Evolutionary conservation across 495 filamentous ascomycete species (phyloP).

Genomic region (Xylaria grammica): DNA sequence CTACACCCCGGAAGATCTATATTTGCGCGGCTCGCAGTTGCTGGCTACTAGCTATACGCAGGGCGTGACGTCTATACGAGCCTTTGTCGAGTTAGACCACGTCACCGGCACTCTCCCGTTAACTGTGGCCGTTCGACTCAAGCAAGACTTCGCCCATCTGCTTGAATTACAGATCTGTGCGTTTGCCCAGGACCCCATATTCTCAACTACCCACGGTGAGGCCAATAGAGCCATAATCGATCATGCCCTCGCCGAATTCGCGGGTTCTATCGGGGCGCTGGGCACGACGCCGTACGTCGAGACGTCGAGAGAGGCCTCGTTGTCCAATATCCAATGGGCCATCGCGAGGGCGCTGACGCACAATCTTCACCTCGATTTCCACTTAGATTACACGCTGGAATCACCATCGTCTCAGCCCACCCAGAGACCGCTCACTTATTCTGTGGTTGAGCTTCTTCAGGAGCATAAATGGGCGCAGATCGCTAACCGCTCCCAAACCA

Average conservation of each 20-base stretch:
- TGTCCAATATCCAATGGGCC: conserved; percentile 69
- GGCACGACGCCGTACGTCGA: conserved; percentile 79
- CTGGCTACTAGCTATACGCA: conserved; percentile 68
- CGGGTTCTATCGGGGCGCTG: conserved; percentile 62
- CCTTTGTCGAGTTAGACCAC: conserved; percentile 76
- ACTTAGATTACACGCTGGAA: conserved; percentile 74
- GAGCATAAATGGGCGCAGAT: conserved; percentile 51
- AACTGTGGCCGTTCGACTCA: conserved; percentile 61
- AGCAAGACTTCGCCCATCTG: conserved; percentile 57
- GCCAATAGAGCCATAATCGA: conserved; percentile 29
- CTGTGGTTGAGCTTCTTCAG: conserved; percentile 57
- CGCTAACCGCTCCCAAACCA: conserved; percentile 46
- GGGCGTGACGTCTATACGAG: conserved; percentile 74
- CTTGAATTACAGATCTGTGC: conserved; percentile 73
- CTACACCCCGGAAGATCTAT: conserved; percentile 65
- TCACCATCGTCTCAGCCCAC: conserved; percentile 20
- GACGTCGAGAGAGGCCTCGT: conserved; percentile 48
- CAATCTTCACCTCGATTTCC: conserved; percentile 69
- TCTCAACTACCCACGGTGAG: conserved; percentile 58
- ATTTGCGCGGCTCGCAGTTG: conserved; percentile 66
- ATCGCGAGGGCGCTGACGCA: conserved; percentile 52
- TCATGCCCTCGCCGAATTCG: conserved; percentile 37
- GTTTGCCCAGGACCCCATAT: conserved; percentile 75
- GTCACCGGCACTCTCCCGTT: conserved; percentile 64
- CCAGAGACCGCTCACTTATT: conserved; percentile 55